Evolutionary conservation across 768 basidiomycete species (phyloP), one percentile per base, ranked within the genome.

Genomic region (Termitomyces sp.): DNA sequence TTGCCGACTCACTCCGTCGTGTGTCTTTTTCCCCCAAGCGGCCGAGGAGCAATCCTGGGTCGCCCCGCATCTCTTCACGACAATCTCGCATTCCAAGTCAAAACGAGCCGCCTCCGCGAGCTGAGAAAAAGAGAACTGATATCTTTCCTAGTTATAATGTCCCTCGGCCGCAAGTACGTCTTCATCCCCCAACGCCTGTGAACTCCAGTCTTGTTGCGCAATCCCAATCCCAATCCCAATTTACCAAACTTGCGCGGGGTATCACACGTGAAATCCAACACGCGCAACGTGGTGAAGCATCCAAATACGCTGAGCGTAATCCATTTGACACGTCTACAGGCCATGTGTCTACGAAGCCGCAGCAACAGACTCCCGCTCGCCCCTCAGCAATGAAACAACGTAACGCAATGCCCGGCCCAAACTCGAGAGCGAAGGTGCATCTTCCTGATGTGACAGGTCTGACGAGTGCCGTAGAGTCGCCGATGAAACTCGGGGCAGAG

Each of bases 391-490:
- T 62, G 58, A 62, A 59, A 32, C 61, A 59, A 34, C 57, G 63
- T 27, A 61, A 35, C 39, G 63, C 14, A 62, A 60, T 64, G 11
- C 71, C 66, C 49, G 69, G 66, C 32, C 35, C 43, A 9, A 47
- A 47, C 19, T 27, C 6, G 19, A 57, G 47, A 49, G 72, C 71
- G 28, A 77, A 76, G 34, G 66, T 91, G 19, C 80, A 85, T 49
- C 72, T 92, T 2, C 91, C 91, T 1, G 92, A 94, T 63, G 83
- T 94, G 4, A 94, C 92, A 8, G 92, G 91, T 0, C 68, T 94
- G 10, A 94, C 89, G 0, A 85, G 78, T 43, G 91, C 88, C 0
- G 84, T 92, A 14, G 82, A 83, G 51, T 88, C 88, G 4, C 91
- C 92, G 1, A 81, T 83, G 0, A 87, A 81, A 60, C 72, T 71